Conservation (phyloP, 163 green algal genomes). For the Prototheca cutis region DNA sequence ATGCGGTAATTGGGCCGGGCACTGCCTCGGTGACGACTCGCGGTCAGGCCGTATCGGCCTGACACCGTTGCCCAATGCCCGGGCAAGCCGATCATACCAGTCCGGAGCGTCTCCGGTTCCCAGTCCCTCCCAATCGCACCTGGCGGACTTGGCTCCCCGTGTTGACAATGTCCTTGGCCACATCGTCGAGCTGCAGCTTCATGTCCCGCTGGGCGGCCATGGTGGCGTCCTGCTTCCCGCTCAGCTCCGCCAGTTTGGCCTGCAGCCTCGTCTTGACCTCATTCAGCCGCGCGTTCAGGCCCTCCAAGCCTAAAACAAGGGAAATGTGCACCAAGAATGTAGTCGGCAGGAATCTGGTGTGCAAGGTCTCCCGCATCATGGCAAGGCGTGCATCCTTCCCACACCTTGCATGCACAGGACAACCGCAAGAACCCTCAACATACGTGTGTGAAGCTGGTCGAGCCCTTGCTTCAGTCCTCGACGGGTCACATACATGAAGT, state of each 20-base stretch:
- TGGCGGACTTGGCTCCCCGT: constrained; percentile 25
- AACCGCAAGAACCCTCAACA: neutral
- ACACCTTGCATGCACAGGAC: too few species aligned
- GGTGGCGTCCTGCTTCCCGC: constrained; percentile 32
- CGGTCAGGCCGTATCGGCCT: too few species aligned
- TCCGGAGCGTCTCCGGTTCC: too few species aligned
- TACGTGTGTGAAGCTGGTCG: constrained; percentile 11
- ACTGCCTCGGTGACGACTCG: too few species aligned
- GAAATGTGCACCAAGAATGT: too few species aligned
- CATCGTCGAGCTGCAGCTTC: constrained; percentile 15
- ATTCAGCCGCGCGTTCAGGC: constrained; percentile 2
- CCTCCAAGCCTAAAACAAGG: constrained; percentile 23
- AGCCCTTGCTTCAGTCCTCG: constrained; percentile 25
- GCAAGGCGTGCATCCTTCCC: too few species aligned
- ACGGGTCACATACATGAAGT: constrained; percentile 40
- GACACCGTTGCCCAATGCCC: too few species aligned
- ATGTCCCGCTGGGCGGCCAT: constrained; percentile 21
- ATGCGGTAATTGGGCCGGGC: neutral
- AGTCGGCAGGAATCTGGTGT: too few species aligned
- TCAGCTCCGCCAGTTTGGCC: constrained; percentile 11
- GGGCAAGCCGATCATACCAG: too few species aligned
- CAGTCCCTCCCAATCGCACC: too few species aligned
- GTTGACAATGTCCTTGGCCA: constrained; percentile 30
- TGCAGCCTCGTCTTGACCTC: constrained; percentile 16
- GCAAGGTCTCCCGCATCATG: too few species aligned